Percentiles rank a stretch among this genome's conserved stretches.
phyloP scores from a whole-genome alignment of 768 basidiomycete species.

The Boletus sp. region DNA sequence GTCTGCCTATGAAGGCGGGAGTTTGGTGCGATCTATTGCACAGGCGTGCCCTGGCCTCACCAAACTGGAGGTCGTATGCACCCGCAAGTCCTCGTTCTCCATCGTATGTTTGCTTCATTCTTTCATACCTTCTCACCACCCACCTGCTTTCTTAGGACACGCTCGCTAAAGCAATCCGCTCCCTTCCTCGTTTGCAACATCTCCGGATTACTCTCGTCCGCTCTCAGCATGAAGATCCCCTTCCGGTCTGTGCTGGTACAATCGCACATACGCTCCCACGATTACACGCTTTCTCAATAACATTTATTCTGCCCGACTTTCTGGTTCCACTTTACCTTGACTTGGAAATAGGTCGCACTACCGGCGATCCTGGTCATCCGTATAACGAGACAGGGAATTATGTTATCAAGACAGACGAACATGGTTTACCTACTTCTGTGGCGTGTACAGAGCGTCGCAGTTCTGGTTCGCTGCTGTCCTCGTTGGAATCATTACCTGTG shows the following conservation, averaged over 20 bases:
- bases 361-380: constrained; percentile 23
- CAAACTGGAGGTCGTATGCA: constrained; percentile 64
- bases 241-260: constrained; percentile 56
- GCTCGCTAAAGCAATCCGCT: constrained; percentile 61
- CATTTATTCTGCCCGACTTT: constrained; percentile 61
- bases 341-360: constrained; percentile 39
- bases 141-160: constrained; percentile 20
- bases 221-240: constrained; percentile 61
- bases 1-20: constrained; percentile 71
- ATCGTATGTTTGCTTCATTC: constrained; percentile 43
- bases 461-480: constrained; percentile 24
- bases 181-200: constrained; percentile 61
- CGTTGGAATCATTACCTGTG: constrained; percentile 18
- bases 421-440: constrained; percentile 60
- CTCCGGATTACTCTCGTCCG: constrained; percentile 65
- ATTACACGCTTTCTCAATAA: constrained; percentile 59
- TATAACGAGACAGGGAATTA: constrained; percentile 50
- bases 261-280: constrained; percentile 69
- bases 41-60: constrained; percentile 63
- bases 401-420: constrained; percentile 55
- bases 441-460: constrained; percentile 48
- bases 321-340: constrained; percentile 48
- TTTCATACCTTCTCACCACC: background rate
- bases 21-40: constrained; percentile 64
- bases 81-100: constrained; percentile 69